Evolutionary conservation across 83 land plant genomes (phyloP), one percentile per base, ranked within the genome.

Genomic region (Isoetes engelmannii): DNA sequence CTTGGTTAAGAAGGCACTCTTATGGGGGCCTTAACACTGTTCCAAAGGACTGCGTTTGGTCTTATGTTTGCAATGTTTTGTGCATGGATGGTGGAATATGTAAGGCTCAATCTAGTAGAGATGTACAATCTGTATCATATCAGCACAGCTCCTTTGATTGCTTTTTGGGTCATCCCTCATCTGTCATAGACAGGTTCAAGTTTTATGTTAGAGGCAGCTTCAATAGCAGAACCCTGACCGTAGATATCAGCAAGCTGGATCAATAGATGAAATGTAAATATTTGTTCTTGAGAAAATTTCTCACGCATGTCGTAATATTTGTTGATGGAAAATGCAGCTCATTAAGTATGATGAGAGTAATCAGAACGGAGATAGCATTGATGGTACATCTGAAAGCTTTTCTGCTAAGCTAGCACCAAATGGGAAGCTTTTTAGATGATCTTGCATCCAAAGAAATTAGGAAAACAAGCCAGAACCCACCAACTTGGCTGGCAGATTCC

Each of bases 401-500:
- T 20, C 71, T 69, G 4, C 20, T 21, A 15, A 72, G 47, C 45
- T 12, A 49, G 13, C 42, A 7, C n/a, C n/a, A 13, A 28, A 63
- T 73, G 78, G 58, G 57, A 42, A 17, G 59, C 74, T 49, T 72
- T 43, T 19, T 74, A 54, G 82, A 78, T 60, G 82, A 74, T 51
- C n/a, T 41, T 54, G 68, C 49, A 9, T 8, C 37, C 21, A 85
- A 80, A 75, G 89, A 82, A 45, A 50, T 45, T 57, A 82, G 80
- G 72, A 69, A 70, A 65, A 18, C 74, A 43, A 73, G 81, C 43
- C 83, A 65, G 68, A 79, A 81, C 68, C 69, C 83, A 56, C 99
- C 96, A 59, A 6, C 60, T 18, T 95, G 99, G 99, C 90, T 95
- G 65, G 70, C 86, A 75, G 74, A 77, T 61, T 70, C 99, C 45